phyloP scores from a whole-genome alignment of 2,329 filamentous ascomycete species.

The Colletotrichum zoysiae region DNA sequence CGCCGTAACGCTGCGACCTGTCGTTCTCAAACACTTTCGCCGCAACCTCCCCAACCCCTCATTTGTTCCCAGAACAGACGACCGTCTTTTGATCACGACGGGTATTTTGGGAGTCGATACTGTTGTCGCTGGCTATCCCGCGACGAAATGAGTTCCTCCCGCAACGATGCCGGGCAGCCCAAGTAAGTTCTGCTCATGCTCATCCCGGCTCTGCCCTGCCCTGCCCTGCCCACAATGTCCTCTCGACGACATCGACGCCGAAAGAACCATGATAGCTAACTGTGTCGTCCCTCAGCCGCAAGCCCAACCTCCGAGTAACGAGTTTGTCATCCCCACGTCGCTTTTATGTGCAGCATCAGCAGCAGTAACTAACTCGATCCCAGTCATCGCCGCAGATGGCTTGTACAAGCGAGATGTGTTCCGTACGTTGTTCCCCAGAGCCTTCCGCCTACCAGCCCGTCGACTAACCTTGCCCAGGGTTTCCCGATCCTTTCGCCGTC shows the following conservation, averaged over 20 bases:
- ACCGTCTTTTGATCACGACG: conserved; percentile 29
- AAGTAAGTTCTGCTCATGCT: conserved; percentile 47
- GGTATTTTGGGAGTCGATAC: conserved; percentile 38
- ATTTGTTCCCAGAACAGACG: conserved; percentile 31
- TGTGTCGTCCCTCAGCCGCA: conserved; percentile 60
- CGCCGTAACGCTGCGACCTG: conserved; percentile 21
- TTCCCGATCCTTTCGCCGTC: conserved; percentile 97
- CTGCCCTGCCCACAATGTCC: background rate
- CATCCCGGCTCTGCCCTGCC: background rate
- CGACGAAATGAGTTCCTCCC: conserved; percentile 45
- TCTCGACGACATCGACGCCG: background rate
- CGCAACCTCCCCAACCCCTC: conserved; percentile 30
- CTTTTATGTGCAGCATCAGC: conserved; percentile 33
- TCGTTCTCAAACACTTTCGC: conserved; percentile 23
- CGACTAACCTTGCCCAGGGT: conserved; percentile 71
- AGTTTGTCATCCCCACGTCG: conserved; percentile 70
- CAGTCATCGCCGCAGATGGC: conserved; percentile 98
- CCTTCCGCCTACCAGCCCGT: background rate
- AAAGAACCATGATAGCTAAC: conserved; percentile 22
- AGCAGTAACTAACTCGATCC: conserved; percentile 53
- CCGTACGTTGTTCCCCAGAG: conserved; percentile 70
- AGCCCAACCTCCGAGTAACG: conserved; percentile 91
- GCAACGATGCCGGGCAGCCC: conserved; percentile 53
- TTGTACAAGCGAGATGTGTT: conserved; percentile 99
- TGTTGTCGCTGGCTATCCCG: conserved; percentile 41